Base-by-base conservation (phyloP, 345 rosid species). In the Dimocarpus longan region DNA sequence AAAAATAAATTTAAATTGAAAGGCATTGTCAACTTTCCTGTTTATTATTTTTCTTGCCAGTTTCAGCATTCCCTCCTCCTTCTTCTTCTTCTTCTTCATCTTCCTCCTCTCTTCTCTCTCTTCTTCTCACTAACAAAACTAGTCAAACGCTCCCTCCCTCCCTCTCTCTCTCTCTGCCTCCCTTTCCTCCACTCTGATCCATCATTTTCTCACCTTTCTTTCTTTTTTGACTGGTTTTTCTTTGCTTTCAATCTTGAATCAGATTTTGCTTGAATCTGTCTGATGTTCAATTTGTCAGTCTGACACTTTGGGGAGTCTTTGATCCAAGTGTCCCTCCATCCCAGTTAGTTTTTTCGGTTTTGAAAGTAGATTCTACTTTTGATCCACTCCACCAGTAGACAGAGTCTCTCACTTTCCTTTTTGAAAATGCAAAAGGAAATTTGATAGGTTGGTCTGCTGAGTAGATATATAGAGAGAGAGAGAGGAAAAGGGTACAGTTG, bases 11-110 rank as follows among this genome's bases (percentile, higher is more conserved):
- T 32, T 46, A 46, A 46, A 46, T 46, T 7, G 52, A 46, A 11
- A 46, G 52, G 2, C 86, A 62, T 66, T 67, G 85, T 84, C 89
- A 85, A 86, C 85, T 75, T 82, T 80, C 60, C 44, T 2, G 28
- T 60, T 72, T 46, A 46, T 54, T 48, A 46, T 48, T 18, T 52
- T 64, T 62, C 62, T 52, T 52, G 54, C 68, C 2, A 22, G 57
- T 22, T 44, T 24, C 73, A 69, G 57, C n/a, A 22, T 48, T 15
- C 26, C 68, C 39, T 24, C 71, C 37, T 26, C 28, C 28, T 26
- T 1, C 28, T 1, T 32, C 3, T 32, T 64, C 18, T 71, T 57
- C 74, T 78, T 43, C n/a, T 15, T 40, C 57, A 28, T 40, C 56
- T 40, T 68, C 50, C 19, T 64, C 66, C 56, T 40, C 66, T 1